Evolutionary conservation across 371 early-diverging fungal genomes (phyloP), one percentile per base, ranked within the genome.

Genomic region (Sporodiniella umbellata): DNA sequence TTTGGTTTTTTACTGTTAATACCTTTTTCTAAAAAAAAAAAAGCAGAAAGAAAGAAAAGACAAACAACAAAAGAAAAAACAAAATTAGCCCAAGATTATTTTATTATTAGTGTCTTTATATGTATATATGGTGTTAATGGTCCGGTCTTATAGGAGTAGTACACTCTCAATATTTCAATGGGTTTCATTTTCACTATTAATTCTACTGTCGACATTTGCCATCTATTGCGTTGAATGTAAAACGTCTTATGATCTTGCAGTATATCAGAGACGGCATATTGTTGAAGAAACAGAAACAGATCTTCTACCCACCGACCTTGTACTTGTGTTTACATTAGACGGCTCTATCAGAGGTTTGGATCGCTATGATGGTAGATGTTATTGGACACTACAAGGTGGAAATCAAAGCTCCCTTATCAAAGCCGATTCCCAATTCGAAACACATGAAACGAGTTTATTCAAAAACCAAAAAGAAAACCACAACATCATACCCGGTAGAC

Each of bases 331-430:
- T 0, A 67, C 70, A 1, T 43, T 77, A 15, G 78, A 77, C 51
- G 78, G 78, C 28, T 71, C 74, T 10, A 71, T 77, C 46, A 58
- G 69, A 23, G 70, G 62, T 14, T 48, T 77, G n/a, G 66, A 71
- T 47, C 67, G 72, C 2, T 64, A 55, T 21, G 56, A 64, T 10
- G 61, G 68, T 7, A 42, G 18, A 7, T 61, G 66, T 0, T 63
- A 69, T 44, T 73, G 74, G 74, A 73, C 78, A 3, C 33, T 76
- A 1, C 63, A 56, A 26, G 75, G 67, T 25, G 68, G 64, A 6
- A 49, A 47, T 15, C 49, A 52, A 37, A 58, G 62, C 24, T 62
- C 69, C 1, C 56, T 78, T 5, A 58, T 78, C n/a, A 64, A 60
- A 17, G 62, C 76, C 1, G 58, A 51, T 22, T 60, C 50, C 0